phyloP scores from a whole-genome alignment of 1,139 yeast species.

The Taphrina sp. region DNA sequence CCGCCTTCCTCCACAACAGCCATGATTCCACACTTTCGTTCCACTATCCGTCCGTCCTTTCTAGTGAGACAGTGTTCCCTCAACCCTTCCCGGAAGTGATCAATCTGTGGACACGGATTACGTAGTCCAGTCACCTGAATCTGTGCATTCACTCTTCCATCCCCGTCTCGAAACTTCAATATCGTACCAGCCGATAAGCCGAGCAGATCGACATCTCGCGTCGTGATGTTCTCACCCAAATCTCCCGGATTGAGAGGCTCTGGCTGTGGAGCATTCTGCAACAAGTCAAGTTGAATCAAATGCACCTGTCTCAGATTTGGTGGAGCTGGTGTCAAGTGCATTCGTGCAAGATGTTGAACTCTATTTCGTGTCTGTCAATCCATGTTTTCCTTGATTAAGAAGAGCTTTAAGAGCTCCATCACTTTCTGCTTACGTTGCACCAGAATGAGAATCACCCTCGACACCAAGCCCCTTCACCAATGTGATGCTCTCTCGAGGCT shows the following conservation, averaged over 20 bases:
- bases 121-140: conserved; percentile 14
- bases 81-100: conserved; percentile 11
- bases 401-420: no score
- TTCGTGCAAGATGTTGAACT: conserved; percentile 17
- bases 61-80: conserved; percentile 12
- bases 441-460: conserved; percentile 17
- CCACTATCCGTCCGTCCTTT: neutral
- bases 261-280: conserved; percentile 3
- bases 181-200: conserved; percentile 2
- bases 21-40: conserved; percentile 20
- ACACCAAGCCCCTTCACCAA: conserved; percentile 12
- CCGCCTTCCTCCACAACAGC: conserved; percentile 22
- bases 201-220: conserved; percentile 15
- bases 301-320: conserved; percentile 22
- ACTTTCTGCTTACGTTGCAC: no score
- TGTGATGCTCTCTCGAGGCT: neutral
- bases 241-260: conserved; percentile 14
- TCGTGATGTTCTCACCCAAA: conserved; percentile 21
- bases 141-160: neutral
- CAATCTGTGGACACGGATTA: conserved; percentile 25
- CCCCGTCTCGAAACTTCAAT: conserved; percentile 4
- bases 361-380: no score
- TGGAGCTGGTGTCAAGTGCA: conserved; percentile 1
- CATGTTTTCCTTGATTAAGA: no score
- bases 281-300: conserved; percentile 13